Base-by-base conservation (phyloP, 2,329 filamentous ascomycete species). In the Clarireedia sp. region DNA sequence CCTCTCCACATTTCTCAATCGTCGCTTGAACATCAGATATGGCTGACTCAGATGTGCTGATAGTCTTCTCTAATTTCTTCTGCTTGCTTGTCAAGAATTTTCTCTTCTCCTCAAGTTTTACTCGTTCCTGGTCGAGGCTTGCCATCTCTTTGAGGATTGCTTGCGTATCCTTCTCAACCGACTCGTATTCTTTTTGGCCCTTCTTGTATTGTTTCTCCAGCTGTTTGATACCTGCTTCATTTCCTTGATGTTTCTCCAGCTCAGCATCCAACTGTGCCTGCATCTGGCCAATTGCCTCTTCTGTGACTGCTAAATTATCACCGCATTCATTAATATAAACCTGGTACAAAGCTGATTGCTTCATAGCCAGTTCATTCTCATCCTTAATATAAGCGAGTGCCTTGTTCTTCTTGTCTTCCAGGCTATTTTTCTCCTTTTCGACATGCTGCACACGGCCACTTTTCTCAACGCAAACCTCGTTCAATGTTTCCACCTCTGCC, bases 81-180 rank as follows among this genome's bases (percentile, higher is more conserved):
- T 89, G 86, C 74, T 99, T 99, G 66, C 86, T 86, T 2, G 81
- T 77, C 62, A 99, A 74, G 71, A 97, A 97, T 69, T 99, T 99
- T 70, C 87, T 86, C 77, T 97, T 97, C 72, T 99, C 95, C 62
- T 97, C 92, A 63, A 95, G 91, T 68, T 99, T 99, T 72, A 99
- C 94, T 21, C 86, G 85, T 68, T 97, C 94, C 68, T 97, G 96
- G 67, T 99, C 95, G 59, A 95, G 90, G 68, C 91, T 92, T 45
- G 90, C 85, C 73, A 94, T 85, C 68, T 97, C 89, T 68, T 96
- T 96, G 58, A 86, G 74, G 53, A 96, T 77, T 24, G 76, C 78
- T 63, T 96, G 89, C 0, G 86, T 85, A 51, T 89, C 80, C 71
- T 95, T 92, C 63, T 95, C 89, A 60, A 95, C 82, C 1, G 77